A percentile compares a stretch with the other conserved stretches of the same genome.
Conservation (phyloP, 306 rosid species). For the Medicago arabica region DNA sequence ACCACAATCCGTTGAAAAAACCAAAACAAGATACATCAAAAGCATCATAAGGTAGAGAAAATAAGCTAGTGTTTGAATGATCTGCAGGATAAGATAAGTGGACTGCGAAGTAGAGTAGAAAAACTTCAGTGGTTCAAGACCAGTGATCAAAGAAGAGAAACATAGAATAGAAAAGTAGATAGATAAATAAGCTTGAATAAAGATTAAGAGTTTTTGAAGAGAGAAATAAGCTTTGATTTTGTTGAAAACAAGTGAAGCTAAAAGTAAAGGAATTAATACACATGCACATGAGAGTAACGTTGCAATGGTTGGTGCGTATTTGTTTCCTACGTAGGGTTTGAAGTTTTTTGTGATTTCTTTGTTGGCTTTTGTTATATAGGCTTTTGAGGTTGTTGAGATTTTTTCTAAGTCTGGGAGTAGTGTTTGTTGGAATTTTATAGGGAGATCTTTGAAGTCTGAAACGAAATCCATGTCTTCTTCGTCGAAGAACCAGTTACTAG, state of each 20-base stretch:
- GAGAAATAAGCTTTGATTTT: slow-evolving; percentile 90
- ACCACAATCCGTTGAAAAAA: slow-evolving; percentile 76
- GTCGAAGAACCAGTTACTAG: slow-evolving; percentile 56
- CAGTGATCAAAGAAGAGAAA: slow-evolving; percentile 63
- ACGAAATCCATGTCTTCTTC: slow-evolving; percentile 65
- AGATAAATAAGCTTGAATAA: slow-evolving; percentile 85
- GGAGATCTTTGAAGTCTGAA: slow-evolving; percentile 69
- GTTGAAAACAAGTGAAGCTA: slow-evolving; percentile 80
- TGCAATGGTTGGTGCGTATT: slow-evolving; percentile 82
- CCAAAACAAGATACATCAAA: slow-evolving; percentile 76
- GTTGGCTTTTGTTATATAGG: slow-evolving; percentile 72
- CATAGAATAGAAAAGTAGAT: slow-evolving; percentile 88
- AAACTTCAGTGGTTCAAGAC: slow-evolving; percentile 84
- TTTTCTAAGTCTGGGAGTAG: slow-evolving; percentile 80
- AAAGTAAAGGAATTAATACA: slow-evolving; percentile 70
- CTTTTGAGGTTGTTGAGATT: slow-evolving; percentile 77
- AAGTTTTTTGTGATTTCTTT: slow-evolving; percentile 70
- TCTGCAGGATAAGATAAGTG: slow-evolving; percentile 73
- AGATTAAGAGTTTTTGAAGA: slow-evolving; percentile 82
- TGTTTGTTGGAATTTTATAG: slow-evolving; percentile 62
- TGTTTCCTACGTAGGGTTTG: slow-evolving; percentile 88
- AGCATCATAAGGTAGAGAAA: slow-evolving; percentile 70
- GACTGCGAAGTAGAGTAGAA: slow-evolving; percentile 85
- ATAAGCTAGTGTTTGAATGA: slow-evolving; percentile 84
- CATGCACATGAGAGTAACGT: slow-evolving; percentile 62